Percentiles rank a stretch among this genome's conserved stretches.
phyloP scores from a whole-genome alignment of 768 basidiomycete species.

The Amylocystis lapponica region DNA sequence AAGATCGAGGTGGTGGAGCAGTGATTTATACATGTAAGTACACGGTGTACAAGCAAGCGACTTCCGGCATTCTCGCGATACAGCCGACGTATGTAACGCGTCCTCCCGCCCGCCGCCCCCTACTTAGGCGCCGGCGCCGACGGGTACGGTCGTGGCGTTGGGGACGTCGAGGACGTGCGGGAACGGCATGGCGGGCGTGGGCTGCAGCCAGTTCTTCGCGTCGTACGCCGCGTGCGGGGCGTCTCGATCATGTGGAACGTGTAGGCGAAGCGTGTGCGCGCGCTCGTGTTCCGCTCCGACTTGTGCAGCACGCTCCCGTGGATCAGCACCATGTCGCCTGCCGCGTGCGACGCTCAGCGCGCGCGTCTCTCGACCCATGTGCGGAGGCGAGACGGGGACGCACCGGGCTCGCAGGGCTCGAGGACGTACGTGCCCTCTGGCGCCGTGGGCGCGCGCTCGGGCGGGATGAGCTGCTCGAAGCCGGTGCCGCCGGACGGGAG shows the following conservation, averaged over 20 bases:
- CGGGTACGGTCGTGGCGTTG: conserved; percentile 15
- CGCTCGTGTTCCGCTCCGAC: conserved; percentile 79
- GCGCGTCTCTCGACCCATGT: not conserved
- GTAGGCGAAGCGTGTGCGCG: conserved; percentile 83
- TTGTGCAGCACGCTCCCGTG: conserved; percentile 93
- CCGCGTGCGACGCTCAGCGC: not conserved
- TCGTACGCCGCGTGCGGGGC: conserved; percentile 71
- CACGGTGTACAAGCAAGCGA: not conserved
- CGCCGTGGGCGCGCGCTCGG: conserved; percentile 25
- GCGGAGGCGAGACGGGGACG: not conserved
- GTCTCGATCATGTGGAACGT: conserved; percentile 95
- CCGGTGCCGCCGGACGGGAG: conserved; percentile 74
- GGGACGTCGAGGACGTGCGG: conserved; percentile 43
- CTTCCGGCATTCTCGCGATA: not conserved
- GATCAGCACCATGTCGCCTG: conserved; percentile 89
- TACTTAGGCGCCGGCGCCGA: conserved; percentile 7
- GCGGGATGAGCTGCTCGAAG: conserved; percentile 57
- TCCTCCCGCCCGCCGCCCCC: not conserved
- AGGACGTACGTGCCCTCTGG: conserved; percentile 51
- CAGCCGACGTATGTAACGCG: not conserved
- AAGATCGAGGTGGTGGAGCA: conserved; percentile 22
- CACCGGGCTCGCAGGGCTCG: conserved; percentile 72
- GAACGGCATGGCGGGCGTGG: conserved; percentile 80
- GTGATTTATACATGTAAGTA: not conserved
- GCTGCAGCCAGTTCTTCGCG: conserved; percentile 93